These are phyloP conservation scores for Flaveria sonorensis DNA, from an alignment of 129 eudicot genomes.

Conservation along the genomic window DNA sequence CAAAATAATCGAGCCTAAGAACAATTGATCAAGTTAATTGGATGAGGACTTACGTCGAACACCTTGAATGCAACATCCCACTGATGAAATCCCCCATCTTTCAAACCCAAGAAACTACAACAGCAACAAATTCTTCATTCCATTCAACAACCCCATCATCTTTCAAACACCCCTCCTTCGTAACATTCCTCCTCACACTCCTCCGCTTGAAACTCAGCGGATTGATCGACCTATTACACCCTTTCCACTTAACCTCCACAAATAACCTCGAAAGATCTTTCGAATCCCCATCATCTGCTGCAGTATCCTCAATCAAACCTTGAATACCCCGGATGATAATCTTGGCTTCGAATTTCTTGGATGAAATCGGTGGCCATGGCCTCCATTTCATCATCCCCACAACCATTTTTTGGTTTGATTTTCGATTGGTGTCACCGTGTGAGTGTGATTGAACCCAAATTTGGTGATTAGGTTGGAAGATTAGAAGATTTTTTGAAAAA, in stretches of 20 bases:
- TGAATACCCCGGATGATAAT: conserved; percentile 37
- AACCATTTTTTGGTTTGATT: conserved; percentile 42
- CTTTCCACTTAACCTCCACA: conserved; percentile 74
- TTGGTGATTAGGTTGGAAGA: conserved; percentile 16
- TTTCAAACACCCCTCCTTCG: conserved; percentile 47
- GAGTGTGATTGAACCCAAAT: not conserved
- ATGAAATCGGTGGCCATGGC: conserved; percentile 65
- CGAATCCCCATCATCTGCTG: conserved; percentile 15
- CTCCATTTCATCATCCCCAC: conserved; percentile 85
- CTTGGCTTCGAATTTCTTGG: conserved; percentile 57
- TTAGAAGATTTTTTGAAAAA: not conserved
- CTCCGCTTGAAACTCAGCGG: conserved; percentile 47
- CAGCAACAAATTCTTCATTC: conserved; percentile 57
- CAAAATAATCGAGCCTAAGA: not conserved
- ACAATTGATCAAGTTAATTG: not conserved
- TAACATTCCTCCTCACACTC: conserved; percentile 62
- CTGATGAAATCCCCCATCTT: conserved; percentile 60
- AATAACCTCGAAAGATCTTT: conserved; percentile 34
- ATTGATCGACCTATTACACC: conserved; percentile 42
- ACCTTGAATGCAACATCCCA: conserved; percentile 67
- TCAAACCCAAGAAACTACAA: conserved; percentile 46
- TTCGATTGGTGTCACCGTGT: not conserved
- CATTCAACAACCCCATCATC: conserved; percentile 55
- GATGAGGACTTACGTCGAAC: conserved; percentile 56
- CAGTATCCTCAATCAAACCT: conserved; percentile 29